These are phyloP conservation scores for Flaveria floridana DNA, from an alignment of 140 eudicot genomes.

Conservation along the genomic window DNA sequence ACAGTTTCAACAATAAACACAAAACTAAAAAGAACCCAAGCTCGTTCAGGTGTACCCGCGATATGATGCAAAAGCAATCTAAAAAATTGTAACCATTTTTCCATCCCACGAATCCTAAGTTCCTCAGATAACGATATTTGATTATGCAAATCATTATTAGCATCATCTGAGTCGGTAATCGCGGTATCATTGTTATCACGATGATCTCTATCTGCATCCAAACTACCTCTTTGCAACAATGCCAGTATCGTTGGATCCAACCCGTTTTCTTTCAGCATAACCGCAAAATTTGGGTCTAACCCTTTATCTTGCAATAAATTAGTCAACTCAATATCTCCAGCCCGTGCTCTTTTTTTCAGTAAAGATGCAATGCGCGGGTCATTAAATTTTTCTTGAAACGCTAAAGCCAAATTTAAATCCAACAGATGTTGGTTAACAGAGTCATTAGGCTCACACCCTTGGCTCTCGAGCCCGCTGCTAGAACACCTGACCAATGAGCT, in stretches of 20 bases:
- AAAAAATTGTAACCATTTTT: constrained; percentile 72
- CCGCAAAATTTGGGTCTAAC: constrained; percentile 91
- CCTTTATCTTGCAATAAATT: constrained; percentile 89
- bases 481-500: constrained; percentile 58
- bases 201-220: constrained; percentile 99
- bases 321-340: constrained; percentile 74
- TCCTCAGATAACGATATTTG: constrained; percentile 88
- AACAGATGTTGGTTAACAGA: constrained; percentile 66
- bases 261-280: constrained; percentile 96
- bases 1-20: constrained; percentile 81
- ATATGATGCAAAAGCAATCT: constrained; percentile 77
- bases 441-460: constrained; percentile 83
- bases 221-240: constrained; percentile 87
- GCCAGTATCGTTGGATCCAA: constrained; percentile 91
- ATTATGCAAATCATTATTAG: constrained; percentile 60
- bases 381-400: constrained; percentile 81
- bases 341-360: constrained; percentile 63
- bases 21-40: constrained; percentile 92
- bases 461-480: constrained; percentile 94
- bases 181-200: constrained; percentile 68
- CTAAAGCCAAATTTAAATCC: constrained; percentile 78
- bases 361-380: constrained; percentile 87
- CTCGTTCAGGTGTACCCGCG: constrained; percentile 91
- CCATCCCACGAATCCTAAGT: constrained; percentile 85
- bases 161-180: constrained; percentile 55